These are phyloP conservation scores for Puccinia horiana DNA, from an alignment of 1,284 basidiomycete species.

Conservation along the genomic window DNA sequence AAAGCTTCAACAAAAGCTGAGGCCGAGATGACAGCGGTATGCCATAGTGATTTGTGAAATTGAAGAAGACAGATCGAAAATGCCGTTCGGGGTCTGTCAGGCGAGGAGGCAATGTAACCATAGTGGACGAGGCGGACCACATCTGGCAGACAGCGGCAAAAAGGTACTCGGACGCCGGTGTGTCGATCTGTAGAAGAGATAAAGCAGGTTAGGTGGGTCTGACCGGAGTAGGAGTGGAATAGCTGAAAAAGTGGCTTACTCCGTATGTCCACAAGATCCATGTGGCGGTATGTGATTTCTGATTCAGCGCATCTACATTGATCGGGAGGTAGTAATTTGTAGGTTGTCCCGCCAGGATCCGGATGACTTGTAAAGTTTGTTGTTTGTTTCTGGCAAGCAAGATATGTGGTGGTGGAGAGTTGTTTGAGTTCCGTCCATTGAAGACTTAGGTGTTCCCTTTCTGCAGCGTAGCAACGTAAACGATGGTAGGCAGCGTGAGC, in stretches of 20 bases:
- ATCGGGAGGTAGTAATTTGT: not conserved
- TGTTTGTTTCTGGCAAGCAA: not conserved
- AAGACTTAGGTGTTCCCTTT: not conserved
- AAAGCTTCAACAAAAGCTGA: constrained; percentile 1
- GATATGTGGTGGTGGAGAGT: not conserved
- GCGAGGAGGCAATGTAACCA: constrained; percentile 23
- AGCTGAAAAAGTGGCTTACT: not conserved
- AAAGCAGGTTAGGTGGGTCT: not conserved
- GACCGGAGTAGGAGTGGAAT: too few species aligned
- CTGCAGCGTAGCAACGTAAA: not conserved
- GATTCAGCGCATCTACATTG: not conserved
- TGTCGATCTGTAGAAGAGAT: not conserved
- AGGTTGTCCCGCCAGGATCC: too few species aligned
- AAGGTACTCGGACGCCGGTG: not conserved
- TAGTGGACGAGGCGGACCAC: not conserved
- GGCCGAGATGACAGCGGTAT: not conserved
- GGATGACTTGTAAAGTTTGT: not conserved
- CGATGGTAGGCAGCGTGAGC: not conserved
- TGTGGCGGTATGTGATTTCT: too few species aligned
- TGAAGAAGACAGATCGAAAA: constrained; percentile 13
- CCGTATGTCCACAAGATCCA: not conserved
- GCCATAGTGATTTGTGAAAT: constrained; percentile 30
- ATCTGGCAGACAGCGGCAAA: constrained; percentile 1
- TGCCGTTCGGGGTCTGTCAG: not conserved
- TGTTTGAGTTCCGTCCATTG: not conserved